Evolutionary conservation across 768 basidiomycete genomes (phyloP), one percentile per base, ranked within the genome.

Genomic region (Amanita subjunquillea): DNA sequence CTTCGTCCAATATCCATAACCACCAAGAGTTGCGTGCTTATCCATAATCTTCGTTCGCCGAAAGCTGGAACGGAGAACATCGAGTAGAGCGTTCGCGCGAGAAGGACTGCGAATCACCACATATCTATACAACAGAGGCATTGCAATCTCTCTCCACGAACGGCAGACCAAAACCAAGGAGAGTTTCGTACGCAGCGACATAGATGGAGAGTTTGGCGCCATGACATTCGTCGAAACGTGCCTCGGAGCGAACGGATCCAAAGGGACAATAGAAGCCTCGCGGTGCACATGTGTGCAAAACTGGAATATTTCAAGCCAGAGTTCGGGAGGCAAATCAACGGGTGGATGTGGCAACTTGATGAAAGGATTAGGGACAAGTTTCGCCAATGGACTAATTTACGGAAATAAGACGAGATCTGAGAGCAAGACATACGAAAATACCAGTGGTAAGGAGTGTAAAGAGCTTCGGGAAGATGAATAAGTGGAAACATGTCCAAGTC

Each of bases 261-360:
- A 57, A 7, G 74, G 74, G 20, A 65, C 65, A 56, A 79, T 66
- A 30, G 72, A 69, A 42, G 68, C 65, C 41, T 72, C 63, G 6
- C 64, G 65, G 55, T 75, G 72, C 47, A 75, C 65, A 59, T 76
- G 72, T 13, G 77, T 78, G 4, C 76, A 73, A 59, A 76, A 78
- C 51, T 76, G 71, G 61, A 80, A 78, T 36, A 80, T 80, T 56
- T 79, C 77, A 17, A 77, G 66, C 74, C 76, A 77, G 37, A 80
- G 59, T 54, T 80, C 77, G 15, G 69, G 64, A 6, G 77, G 75
- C n/a, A 78, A 63, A 45, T 69, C 63, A 34, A 66, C 67, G 13
- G 59, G 62, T n/a, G 62, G 60, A 40, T 53, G 60, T 25, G 46
- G 49, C 41, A 53, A 50, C 50, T 55, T 54, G 29, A 37, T 53